Evolutionary conservation across 192 early-diverging fungal genomes (phyloP).

Genomic region (Backusella circina): DNA sequence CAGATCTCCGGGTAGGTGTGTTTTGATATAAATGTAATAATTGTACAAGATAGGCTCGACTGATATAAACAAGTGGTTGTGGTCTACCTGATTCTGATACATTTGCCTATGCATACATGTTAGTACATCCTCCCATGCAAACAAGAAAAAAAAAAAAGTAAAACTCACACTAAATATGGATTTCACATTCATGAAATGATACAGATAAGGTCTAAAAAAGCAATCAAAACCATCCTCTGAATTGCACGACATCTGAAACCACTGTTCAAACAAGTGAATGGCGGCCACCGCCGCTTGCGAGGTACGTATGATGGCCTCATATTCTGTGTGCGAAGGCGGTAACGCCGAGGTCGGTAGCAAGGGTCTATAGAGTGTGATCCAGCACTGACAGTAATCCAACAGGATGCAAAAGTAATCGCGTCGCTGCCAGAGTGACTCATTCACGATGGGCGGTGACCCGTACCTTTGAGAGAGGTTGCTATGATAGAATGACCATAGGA

Average conservation of each 20-base stretch:
- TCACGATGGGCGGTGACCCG: not conserved
- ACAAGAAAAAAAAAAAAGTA: not conserved
- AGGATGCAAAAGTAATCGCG: constrained; percentile 13
- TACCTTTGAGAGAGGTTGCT: not conserved
- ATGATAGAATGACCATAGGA: constrained; percentile 5
- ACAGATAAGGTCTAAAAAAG: constrained; percentile 29
- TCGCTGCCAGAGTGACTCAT: constrained; percentile 1
- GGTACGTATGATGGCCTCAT: constrained; percentile 4
- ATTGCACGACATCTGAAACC: not conserved
- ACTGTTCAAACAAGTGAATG: not conserved
- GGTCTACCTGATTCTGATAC: constrained; percentile 1
- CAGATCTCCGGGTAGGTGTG: constrained; percentile 7
- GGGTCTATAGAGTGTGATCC: constrained; percentile 15
- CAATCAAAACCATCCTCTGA: constrained; percentile 15
- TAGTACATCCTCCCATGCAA: not conserved
- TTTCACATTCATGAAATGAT: constrained; percentile 25
- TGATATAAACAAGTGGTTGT: not conserved
- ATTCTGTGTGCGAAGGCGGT: not conserved
- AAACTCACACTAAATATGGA: constrained; percentile 14
- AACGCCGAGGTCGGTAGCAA: not conserved
- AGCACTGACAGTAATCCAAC: constrained; percentile 19
- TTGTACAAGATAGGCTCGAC: not conserved
- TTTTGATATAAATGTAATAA: constrained; percentile 12
- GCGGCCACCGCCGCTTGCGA: constrained; percentile 12
- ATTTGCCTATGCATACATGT: constrained; percentile 4